Conservation (phyloP, 495 filamentous ascomycete species). For the Penicillium salamii region DNA sequence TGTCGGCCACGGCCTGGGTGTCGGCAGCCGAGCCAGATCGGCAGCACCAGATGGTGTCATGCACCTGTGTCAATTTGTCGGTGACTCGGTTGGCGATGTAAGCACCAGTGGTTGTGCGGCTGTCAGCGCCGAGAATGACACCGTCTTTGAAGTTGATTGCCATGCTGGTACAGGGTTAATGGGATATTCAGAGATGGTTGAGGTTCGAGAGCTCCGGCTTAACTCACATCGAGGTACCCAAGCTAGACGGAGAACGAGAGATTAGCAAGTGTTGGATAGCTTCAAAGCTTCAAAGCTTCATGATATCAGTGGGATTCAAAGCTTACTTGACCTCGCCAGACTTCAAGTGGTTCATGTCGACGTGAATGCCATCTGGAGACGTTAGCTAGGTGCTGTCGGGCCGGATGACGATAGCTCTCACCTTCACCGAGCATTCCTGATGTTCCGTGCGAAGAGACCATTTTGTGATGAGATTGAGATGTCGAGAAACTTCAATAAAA, state of each 20-base stretch:
- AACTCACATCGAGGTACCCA: constrained; percentile 96
- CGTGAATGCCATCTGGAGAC: constrained; percentile 87
- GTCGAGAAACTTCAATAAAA: not conserved
- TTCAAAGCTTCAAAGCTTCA: not conserved
- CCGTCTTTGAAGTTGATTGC: constrained; percentile 96
- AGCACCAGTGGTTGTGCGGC: constrained; percentile 95
- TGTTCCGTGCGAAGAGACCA: constrained; percentile 47
- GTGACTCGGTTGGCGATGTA: constrained; percentile 99
- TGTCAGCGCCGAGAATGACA: constrained; percentile 94
- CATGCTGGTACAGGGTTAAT: constrained; percentile 40
- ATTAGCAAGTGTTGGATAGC: constrained; percentile 24
- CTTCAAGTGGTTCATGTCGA: constrained; percentile 96
- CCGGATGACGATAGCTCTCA: constrained; percentile 35
- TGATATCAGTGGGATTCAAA: not conserved
- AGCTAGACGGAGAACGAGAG: constrained; percentile 44
- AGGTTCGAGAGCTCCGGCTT: constrained; percentile 16
- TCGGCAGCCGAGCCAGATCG: constrained; percentile 95
- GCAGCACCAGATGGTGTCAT: constrained; percentile 99
- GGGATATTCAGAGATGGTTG: constrained; percentile 8
- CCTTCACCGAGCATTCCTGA: constrained; percentile 73
- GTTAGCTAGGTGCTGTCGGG: constrained; percentile 22
- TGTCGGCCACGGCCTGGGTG: constrained; percentile 96
- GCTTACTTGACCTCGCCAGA: constrained; percentile 88
- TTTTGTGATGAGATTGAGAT: constrained; percentile 20
- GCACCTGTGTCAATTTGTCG: constrained; percentile 97